phyloP scores from a whole-genome alignment of 768 basidiomycete genomes.

The Kwoniella heveanensis region DNA sequence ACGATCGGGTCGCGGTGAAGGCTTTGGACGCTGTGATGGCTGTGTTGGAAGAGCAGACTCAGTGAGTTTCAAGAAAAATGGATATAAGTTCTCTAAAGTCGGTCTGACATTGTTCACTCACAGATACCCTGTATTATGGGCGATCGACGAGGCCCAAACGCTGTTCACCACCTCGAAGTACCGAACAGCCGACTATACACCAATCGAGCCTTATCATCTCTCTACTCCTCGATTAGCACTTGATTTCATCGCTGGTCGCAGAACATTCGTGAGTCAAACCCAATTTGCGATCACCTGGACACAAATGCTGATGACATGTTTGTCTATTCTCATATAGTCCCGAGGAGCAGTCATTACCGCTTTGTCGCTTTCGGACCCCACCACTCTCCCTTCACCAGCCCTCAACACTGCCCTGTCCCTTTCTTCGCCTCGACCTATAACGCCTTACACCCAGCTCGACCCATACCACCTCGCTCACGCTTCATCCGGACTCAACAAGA shows the following conservation, averaged over 20 bases:
- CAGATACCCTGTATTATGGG: slow-evolving; percentile 77
- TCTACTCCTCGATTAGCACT: slow-evolving; percentile 75
- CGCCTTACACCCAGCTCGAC: slow-evolving; percentile 65
- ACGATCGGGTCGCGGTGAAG: slow-evolving; percentile 62
- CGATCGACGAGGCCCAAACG: slow-evolving; percentile 85
- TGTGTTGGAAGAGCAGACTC: slow-evolving; percentile 67
- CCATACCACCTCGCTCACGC: slow-evolving; percentile 61
- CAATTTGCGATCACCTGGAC: not conserved
- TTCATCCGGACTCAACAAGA: slow-evolving; percentile 61
- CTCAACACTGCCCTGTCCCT: slow-evolving; percentile 67
- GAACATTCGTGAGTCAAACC: slow-evolving; percentile 64
- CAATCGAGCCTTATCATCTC: slow-evolving; percentile 74
- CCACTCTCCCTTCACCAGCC: slow-evolving; percentile 65
- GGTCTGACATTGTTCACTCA: not conserved
- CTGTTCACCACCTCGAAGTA: slow-evolving; percentile 70
- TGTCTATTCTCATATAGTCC: slow-evolving; percentile 58
- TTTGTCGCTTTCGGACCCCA: slow-evolving; percentile 65
- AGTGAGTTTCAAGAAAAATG: slow-evolving; percentile 62
- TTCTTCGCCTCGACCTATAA: slow-evolving; percentile 58
- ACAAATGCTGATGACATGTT: not conserved
- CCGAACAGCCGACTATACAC: slow-evolving; percentile 70
- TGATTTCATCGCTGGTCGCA: slow-evolving; percentile 73
- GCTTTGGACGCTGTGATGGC: slow-evolving; percentile 66
- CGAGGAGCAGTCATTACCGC: slow-evolving; percentile 75
- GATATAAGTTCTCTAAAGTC: no score